These are phyloP conservation scores for Lipomyces yamadae DNA, from an alignment of 805 yeast species.

Conservation along the genomic window DNA sequence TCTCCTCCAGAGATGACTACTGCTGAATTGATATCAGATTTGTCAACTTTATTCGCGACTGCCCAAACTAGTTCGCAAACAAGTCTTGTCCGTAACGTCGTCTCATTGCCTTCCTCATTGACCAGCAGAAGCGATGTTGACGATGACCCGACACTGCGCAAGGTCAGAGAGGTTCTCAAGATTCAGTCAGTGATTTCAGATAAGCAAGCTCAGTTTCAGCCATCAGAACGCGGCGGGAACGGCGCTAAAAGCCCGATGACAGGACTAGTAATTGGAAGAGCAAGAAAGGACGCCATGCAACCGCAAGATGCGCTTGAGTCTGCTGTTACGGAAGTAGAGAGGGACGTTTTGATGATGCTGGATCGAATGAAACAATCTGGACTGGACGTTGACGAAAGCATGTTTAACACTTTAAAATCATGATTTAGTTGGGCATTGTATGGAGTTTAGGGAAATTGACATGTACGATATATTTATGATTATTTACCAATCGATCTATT, in stretches of 20 bases:
- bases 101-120: background rate
- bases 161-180: constrained; percentile 17
- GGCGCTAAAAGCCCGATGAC: background rate
- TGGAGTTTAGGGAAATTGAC: background rate
- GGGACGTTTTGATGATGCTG: constrained; percentile 13
- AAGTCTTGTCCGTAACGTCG: background rate
- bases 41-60: constrained; percentile 19
- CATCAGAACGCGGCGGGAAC: constrained; percentile 1
- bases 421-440: background rate
- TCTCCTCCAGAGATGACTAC: constrained; percentile 11
- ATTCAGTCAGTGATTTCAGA: constrained; percentile 4
- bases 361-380: constrained; percentile 23
- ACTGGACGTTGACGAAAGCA: background rate
- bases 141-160: constrained; percentile 20
- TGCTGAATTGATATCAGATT: constrained; percentile 27
- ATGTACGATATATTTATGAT: background rate
- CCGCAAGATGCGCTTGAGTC: constrained; percentile 16
- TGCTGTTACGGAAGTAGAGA: constrained; percentile 11
- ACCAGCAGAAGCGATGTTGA: background rate
- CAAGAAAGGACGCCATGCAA: background rate
- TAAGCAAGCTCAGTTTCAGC: constrained; percentile 9
- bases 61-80: background rate
- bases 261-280: background rate
- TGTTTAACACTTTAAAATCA: background rate
- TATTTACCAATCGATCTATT: background rate